Evolutionary conservation across 208 protist species (phyloP).

Genomic region (Trypanosoma boissoni): DNA sequence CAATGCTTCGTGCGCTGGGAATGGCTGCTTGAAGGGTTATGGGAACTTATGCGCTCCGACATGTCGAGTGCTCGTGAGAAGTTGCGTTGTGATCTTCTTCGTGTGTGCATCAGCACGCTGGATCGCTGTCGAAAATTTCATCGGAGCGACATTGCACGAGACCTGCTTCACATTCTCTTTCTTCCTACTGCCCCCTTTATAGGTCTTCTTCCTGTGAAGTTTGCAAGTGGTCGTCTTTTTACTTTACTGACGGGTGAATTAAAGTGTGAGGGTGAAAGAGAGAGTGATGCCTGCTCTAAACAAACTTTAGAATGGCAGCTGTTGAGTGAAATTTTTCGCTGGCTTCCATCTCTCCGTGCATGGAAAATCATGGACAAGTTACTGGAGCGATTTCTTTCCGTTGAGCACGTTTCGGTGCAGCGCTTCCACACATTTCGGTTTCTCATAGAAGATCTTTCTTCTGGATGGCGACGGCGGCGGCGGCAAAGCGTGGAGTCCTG

Average conservation of each 20-base stretch:
- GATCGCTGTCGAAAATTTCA: constrained; percentile 21
- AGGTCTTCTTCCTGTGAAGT: neutral
- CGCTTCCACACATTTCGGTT: constrained; percentile 11
- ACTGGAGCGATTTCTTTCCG: neutral
- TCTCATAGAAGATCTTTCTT: constrained; percentile 16
- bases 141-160: constrained; percentile 26
- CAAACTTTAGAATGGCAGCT: constrained; percentile 9
- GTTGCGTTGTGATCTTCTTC: constrained; percentile 8
- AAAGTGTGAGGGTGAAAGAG: neutral
- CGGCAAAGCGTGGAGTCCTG: neutral
- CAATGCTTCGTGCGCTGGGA: constrained; percentile 23
- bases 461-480: too few species aligned
- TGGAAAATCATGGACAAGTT: constrained; percentile 5
- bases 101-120: constrained; percentile 15
- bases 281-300: neutral
- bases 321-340: constrained; percentile 17
- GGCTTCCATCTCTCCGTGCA: constrained; percentile 10
- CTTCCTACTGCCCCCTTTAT: constrained; percentile 21
- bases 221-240: neutral
- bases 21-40: constrained; percentile 24
- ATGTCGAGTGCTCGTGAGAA: neutral
- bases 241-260: constrained; percentile 2
- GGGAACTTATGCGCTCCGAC: neutral
- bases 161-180: constrained; percentile 25
- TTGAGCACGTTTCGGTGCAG: neutral